phyloP scores from a whole-genome alignment of 352 stramenopile genomes.

The Thalassiosira ordinaria region DNA sequence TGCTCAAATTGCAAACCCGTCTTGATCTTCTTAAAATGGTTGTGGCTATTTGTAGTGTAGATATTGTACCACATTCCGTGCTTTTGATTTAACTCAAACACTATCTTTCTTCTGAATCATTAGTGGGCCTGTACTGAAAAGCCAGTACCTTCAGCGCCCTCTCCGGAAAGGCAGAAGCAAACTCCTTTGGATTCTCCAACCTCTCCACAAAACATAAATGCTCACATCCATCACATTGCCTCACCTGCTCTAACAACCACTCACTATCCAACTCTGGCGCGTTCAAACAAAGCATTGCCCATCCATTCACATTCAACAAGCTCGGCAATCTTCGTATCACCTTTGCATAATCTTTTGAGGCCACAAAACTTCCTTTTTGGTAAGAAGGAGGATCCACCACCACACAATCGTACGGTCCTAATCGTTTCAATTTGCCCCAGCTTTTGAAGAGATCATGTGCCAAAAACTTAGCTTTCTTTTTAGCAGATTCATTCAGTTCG shows the following conservation, averaged over 20 bases:
- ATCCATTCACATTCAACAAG: conserved; percentile 31
- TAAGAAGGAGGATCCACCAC: conserved; percentile 53
- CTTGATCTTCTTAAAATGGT: no score
- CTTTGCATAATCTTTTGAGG: conserved; percentile 53
- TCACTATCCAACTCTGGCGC: conserved; percentile 38
- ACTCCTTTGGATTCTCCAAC: no score
- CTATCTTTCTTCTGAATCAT: no score
- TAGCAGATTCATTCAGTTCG: conserved; percentile 38
- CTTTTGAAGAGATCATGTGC: conserved; percentile 55
- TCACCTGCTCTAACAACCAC: conserved; percentile 39
- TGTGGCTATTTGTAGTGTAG: no score
- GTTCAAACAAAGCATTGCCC: conserved; percentile 58
- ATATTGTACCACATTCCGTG: no score
- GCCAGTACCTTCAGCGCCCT: no score
- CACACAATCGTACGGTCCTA: conserved; percentile 53
- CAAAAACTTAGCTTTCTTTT: conserved; percentile 37
- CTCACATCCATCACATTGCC: neutral
- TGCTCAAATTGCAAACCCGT: no score
- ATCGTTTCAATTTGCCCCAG: conserved; percentile 49
- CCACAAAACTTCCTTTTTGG: conserved; percentile 57
- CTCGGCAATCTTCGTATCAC: conserved; percentile 44
- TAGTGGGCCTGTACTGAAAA: no score
- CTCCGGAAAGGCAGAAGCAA: no score
- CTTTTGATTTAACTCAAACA: no score
- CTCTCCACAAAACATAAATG: no score